Base-by-base conservation (phyloP, 768 basidiomycete genomes). In the Mycena chlorophos region DNA sequence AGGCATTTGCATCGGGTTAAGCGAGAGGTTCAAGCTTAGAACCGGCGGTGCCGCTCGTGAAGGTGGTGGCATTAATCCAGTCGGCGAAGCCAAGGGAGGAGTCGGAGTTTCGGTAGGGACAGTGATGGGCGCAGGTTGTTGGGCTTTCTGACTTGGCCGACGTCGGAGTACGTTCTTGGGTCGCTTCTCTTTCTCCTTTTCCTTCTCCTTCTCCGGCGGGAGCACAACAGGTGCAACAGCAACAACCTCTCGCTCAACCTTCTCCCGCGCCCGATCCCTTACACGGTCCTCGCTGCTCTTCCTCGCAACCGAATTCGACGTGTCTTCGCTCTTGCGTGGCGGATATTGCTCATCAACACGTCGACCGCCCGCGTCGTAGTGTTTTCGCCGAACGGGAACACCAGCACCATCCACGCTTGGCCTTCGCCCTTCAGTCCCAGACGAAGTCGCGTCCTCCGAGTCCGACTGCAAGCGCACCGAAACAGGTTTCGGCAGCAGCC, bases 141-240 rank as follows among this genome's bases (percentile, higher is more conserved):
- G 20, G 10, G 57, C 49, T 4, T 57, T 52, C 2, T 25, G n/a
- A 22, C 60, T 64, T 3, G 63, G 61, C 3, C 53, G 57, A 19
- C 63, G 60, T 52, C 51, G 54, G 29, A 64, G 38, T 20, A 65
- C 61, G 23, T 70, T 69, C 52, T 65, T 68, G 59, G 56, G 55
- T 5, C 63, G 64, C 31, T 64, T 65, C 37, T 71, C 65, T 55
- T 70, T 67, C 16, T 69, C 61, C 0, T 68, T 62, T 29, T 65
- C 50, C 51, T 69, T 64, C 50, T 55, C 55, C 60, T 61, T 43
- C 5, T 29, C 49, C 27, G 6, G 48, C n/a, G 20, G 31, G 27
- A 20, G 46, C 52, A 28, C 27, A 61, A 37, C 25, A 2, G 53
- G 56, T 42, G n/a, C 51, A 4, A 62, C 26, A 22, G 62, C 47